Base-by-base conservation (phyloP, 2,329 filamentous ascomycete genomes). In the Tolypocladium cylindrosporum region DNA sequence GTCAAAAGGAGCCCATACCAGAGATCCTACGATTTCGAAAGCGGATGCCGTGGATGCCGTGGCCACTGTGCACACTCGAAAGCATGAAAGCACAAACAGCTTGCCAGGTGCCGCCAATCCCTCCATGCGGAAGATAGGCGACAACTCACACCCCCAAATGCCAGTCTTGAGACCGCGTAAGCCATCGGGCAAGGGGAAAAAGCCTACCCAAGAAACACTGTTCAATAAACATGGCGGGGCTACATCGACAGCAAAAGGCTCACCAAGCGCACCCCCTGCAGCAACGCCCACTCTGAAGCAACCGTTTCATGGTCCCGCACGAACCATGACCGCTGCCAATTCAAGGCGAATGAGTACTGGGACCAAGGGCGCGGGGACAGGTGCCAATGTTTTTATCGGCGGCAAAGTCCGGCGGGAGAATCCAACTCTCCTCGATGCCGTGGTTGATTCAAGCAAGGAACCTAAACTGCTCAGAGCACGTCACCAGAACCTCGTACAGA, bases 381-480 rank as follows among this genome's bases (percentile, higher is more conserved):
- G 57, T 36, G 57, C 57, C 37, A 83, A 82, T 58, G 73, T 82
- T 1, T 82, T 82, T 54, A 61, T 66, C 8, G 71, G 71, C 11
- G 79, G 79, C 2, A 78, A 70, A 58, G 66, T 62, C 34, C 68
- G 64, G 37, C 78, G 74, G 60, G 63, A 65, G 24, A 70, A 75
- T 16, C 50, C 57, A 2, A 72, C 62, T 14, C 65, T 82, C 4
- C 64, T 62, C 16, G 72, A 77, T 3, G 68, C 57, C 10, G 75
- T 77, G 59, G 65, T 65, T 16, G 75, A 83, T 64, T 63, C 74
- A 10, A 71, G 63, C 2, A 79, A 72, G 60, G 61, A 67, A 1
- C 72, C 74, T 0, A 78, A 73, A 52, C 59, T 74, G 11, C 78
- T 82, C 48, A 66, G 57, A 21, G 51, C 54, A 59, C 74, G 71